Percentiles rank a stretch among this genome's conserved stretches.
Evolutionary conservation across 305 asterid genomes (phyloP).

Genomic region (Solanum hybrid): DNA sequence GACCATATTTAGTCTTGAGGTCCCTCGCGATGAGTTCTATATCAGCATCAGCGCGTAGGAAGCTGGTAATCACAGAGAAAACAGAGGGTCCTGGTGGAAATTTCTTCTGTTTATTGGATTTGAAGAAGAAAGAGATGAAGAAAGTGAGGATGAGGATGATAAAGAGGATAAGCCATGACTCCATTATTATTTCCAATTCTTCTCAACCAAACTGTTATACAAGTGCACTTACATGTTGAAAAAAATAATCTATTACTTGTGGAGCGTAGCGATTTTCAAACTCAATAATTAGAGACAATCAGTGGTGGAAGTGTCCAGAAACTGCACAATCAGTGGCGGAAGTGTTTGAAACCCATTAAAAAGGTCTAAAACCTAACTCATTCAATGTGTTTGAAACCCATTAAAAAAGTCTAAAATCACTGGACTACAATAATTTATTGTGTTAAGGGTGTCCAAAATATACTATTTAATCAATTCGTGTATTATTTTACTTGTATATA

Average conservation of each 20-base stretch:
- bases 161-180: background rate
- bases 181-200: background rate
- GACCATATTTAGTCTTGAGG: conserved; percentile 37
- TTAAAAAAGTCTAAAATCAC: too few relatives aligned
- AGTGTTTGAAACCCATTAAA: too few relatives aligned
- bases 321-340: too few relatives aligned
- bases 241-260: background rate
- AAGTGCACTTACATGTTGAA: background rate
- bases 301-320: too few relatives aligned
- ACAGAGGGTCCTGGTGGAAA: conserved; percentile 48
- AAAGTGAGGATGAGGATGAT: background rate
- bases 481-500: background rate
- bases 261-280: too few relatives aligned
- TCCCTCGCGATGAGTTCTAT: conserved; percentile 38
- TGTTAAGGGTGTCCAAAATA: too few relatives aligned
- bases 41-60: conserved; percentile 36
- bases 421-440: too few relatives aligned
- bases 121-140: conserved; percentile 1
- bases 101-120: background rate
- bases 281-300: too few relatives aligned
- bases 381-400: too few relatives aligned
- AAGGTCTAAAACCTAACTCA: too few relatives aligned
- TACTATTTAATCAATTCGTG: too few relatives aligned
- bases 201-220: background rate
- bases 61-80: conserved; percentile 28